Evolutionary conservation across 768 basidiomycete species (phyloP).

Genomic region (Suillus subluteus): DNA sequence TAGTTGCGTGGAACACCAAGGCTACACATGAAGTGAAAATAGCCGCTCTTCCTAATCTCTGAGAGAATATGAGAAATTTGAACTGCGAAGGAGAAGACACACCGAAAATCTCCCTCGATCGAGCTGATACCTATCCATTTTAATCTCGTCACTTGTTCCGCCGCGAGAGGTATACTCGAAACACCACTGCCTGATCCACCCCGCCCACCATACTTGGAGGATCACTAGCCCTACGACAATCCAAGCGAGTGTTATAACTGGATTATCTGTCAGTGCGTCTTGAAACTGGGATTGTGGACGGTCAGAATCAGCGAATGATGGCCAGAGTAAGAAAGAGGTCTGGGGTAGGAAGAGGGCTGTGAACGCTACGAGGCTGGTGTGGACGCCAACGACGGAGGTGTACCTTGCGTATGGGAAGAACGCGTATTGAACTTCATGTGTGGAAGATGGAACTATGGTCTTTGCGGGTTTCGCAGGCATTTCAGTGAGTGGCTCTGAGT

Average conservation of each 20-base stretch:
- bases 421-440: neutral
- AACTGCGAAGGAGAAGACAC: constrained; percentile 24
- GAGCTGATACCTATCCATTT: constrained; percentile 43
- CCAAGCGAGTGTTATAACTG: constrained; percentile 60
- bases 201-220: constrained; percentile 74
- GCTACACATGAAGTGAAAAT: constrained; percentile 55
- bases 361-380: constrained; percentile 67
- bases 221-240: constrained; percentile 55
- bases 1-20: constrained; percentile 46
- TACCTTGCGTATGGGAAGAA: constrained; percentile 61
- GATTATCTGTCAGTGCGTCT: constrained; percentile 63
- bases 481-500: neutral
- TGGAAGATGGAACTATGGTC: neutral
- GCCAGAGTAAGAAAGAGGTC: constrained; percentile 47
- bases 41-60: constrained; percentile 59
- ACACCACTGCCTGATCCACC: constrained; percentile 64
- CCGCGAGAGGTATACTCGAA: constrained; percentile 45
- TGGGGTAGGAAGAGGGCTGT: constrained; percentile 71
- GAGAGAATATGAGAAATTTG: constrained; percentile 11
- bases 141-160: constrained; percentile 46
- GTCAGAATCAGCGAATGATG: constrained; percentile 41
- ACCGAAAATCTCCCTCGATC: constrained; percentile 45
- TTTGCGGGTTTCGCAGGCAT: constrained; percentile 14
- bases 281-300: constrained; percentile 75
- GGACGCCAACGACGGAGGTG: constrained; percentile 68